A percentile compares a stretch with the other conserved stretches of the same genome.
Evolutionary conservation across 106 monocot species (phyloP).

Genomic region (Cymbidium sinense): DNA sequence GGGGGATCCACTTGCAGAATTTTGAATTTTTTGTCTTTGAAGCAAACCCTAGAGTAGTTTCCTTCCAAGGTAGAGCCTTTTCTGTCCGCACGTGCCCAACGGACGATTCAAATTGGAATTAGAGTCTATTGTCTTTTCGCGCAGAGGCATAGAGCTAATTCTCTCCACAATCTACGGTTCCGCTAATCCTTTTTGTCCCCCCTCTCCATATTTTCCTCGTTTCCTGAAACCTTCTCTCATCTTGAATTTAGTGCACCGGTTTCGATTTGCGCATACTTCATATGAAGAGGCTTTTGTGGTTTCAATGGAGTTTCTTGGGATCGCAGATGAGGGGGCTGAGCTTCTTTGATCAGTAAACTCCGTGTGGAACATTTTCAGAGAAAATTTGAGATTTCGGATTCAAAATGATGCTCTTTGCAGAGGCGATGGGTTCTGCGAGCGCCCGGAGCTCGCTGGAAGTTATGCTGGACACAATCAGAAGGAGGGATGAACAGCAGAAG

Average conservation of each 20-base stretch:
- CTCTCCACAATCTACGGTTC: background rate
- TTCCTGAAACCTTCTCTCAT: background rate
- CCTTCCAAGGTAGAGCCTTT: slow-evolving; percentile 3
- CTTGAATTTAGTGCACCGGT: background rate
- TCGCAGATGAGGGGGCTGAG: background rate
- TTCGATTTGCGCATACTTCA: background rate
- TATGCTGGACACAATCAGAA: slow-evolving; percentile 45
- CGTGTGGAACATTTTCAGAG: background rate
- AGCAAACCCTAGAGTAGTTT: slow-evolving; percentile 7
- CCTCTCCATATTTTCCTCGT: background rate
- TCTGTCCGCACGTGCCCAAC: background rate
- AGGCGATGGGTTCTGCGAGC: slow-evolving; percentile 13
- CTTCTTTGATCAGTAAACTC: background rate
- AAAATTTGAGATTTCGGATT: background rate
- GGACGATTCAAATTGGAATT: background rate
- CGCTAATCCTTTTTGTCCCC: background rate
- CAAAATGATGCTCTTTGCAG: slow-evolving; percentile 14
- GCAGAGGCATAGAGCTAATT: background rate
- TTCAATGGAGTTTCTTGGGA: background rate
- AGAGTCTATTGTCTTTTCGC: background rate
- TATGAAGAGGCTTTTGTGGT: slow-evolving; percentile 2
- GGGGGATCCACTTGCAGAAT: slow-evolving; percentile 3
- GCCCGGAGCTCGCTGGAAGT: slow-evolving; percentile 53
- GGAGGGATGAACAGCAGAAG: slow-evolving; percentile 40
- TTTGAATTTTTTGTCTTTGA: slow-evolving; percentile 5